Evolutionary conservation across 2,329 filamentous ascomycete genomes (phyloP).

Genomic region (Dactylellina haptotyla): DNA sequence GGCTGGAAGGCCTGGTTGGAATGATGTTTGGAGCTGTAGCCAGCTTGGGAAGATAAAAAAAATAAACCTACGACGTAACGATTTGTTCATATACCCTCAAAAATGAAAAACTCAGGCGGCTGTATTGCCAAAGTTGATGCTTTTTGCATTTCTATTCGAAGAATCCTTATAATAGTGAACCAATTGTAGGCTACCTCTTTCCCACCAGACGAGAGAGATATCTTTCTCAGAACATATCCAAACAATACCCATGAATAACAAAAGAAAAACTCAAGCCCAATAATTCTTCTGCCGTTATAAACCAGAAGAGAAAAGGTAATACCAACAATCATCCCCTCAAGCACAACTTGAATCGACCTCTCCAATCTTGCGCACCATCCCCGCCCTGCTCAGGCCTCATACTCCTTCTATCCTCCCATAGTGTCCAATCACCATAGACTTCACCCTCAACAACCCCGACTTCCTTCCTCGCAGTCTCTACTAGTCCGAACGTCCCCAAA

Average conservation of each 20-base stretch:
- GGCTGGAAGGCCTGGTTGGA: constrained; percentile 46
- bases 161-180: too few relatives aligned
- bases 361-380: background rate
- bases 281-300: too few relatives aligned
- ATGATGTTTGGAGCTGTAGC: constrained; percentile 54
- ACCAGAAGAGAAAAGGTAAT: too few relatives aligned
- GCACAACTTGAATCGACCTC: background rate
- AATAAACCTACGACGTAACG: background rate
- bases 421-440: constrained; percentile 49
- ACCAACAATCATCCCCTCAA: background rate
- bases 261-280: background rate
- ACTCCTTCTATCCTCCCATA: constrained; percentile 39
- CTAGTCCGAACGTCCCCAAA: constrained; percentile 16
- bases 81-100: too few relatives aligned
- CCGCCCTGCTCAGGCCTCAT: constrained; percentile 22
- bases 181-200: too few relatives aligned
- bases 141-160: too few relatives aligned
- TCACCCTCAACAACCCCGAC: constrained; percentile 42
- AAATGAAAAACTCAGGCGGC: background rate
- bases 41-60: constrained; percentile 31
- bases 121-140: background rate
- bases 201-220: too few relatives aligned
- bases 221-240: too few relatives aligned
- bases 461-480: constrained; percentile 49
- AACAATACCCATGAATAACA: too few relatives aligned